A percentile compares a stretch with the other conserved stretches of the same genome.
phyloP scores from a whole-genome alignment of 1,284 basidiomycete species.

The Boletus sp. region DNA sequence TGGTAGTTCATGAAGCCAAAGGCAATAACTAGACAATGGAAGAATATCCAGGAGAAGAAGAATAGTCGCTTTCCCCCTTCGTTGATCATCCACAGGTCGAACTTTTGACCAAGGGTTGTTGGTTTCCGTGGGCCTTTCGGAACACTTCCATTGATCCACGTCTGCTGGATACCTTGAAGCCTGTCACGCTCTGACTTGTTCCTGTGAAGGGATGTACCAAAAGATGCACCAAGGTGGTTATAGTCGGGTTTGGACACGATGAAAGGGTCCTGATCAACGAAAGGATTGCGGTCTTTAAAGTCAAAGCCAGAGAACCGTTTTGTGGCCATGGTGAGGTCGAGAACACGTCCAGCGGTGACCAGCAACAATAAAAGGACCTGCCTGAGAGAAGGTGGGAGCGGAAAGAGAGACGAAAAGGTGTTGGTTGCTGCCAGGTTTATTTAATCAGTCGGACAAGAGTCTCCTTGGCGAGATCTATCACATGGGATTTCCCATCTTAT shows the following conservation, averaged over 20 bases:
- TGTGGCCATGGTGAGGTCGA: constrained; percentile 30
- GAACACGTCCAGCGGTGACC: constrained; percentile 33
- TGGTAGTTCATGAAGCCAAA: constrained; percentile 77
- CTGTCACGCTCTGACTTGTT: constrained; percentile 77
- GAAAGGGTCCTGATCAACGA: constrained; percentile 50
- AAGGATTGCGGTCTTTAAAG: constrained; percentile 61
- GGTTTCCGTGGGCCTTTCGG: constrained; percentile 33
- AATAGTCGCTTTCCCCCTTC: constrained; percentile 77
- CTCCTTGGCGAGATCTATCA: constrained; percentile 13
- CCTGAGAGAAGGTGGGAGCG: constrained; percentile 41
- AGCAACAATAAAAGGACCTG: constrained; percentile 40
- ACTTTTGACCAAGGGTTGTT: constrained; percentile 41
- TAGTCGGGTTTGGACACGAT: constrained; percentile 21
- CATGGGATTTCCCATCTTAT: constrained; percentile 11
- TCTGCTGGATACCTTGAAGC: constrained; percentile 73
- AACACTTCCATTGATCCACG: constrained; percentile 35
- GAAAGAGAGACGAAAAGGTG: not conserved
- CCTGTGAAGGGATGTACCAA: constrained; percentile 50
- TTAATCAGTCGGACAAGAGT: constrained; percentile 3
- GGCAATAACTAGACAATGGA: constrained; percentile 69
- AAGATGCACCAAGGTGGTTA: constrained; percentile 13
- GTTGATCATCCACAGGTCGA: constrained; percentile 85
- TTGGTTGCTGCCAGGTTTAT: constrained; percentile 13
- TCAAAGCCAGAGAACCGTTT: constrained; percentile 65
- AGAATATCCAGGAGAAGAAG: constrained; percentile 71